Conservation (phyloP, 225 moss, liverwort and hornwort genomes). For the Climacium dendroides region DNA sequence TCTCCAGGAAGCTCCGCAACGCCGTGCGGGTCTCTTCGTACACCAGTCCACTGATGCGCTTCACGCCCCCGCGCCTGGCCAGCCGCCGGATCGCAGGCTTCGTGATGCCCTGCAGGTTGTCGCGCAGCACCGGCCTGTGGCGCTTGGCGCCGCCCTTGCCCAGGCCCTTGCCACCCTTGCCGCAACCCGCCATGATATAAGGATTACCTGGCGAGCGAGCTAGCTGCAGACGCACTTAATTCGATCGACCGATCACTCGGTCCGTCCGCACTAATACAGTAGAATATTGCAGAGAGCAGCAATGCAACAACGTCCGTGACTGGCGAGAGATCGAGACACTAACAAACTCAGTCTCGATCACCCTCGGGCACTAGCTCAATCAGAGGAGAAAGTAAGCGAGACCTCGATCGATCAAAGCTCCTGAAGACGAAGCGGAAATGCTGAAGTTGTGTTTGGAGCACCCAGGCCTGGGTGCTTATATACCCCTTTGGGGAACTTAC, state of each 20-base stretch:
- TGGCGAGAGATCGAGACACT: neutral
- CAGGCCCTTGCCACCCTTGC: neutral
- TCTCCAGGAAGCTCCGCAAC: neutral
- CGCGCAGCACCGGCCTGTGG: neutral
- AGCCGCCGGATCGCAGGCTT: neutral
- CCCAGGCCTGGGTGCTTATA: neutral
- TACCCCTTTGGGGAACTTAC: neutral
- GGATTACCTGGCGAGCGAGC: too few relatives aligned
- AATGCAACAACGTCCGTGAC: too few relatives aligned
- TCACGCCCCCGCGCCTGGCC: neutral
- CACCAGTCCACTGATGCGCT: neutral
- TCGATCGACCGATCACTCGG: too few relatives aligned
- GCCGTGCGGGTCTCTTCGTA: neutral
- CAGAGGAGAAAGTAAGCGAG: neutral
- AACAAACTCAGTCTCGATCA: neutral
- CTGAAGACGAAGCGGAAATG: neutral
- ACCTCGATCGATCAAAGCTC: neutral
- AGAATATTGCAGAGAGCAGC: neutral
- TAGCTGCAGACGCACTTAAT: neutral
- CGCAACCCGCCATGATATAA: neutral
- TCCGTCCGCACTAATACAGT: too few relatives aligned
- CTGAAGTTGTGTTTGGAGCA: neutral
- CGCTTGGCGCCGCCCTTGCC: neutral
- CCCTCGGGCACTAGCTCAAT: neutral
- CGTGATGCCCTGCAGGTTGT: neutral